Percentiles rank a stretch among this genome's conserved stretches.
phyloP scores from a whole-genome alignment of 1,284 basidiomycete species.

The Mycena citricolor region DNA sequence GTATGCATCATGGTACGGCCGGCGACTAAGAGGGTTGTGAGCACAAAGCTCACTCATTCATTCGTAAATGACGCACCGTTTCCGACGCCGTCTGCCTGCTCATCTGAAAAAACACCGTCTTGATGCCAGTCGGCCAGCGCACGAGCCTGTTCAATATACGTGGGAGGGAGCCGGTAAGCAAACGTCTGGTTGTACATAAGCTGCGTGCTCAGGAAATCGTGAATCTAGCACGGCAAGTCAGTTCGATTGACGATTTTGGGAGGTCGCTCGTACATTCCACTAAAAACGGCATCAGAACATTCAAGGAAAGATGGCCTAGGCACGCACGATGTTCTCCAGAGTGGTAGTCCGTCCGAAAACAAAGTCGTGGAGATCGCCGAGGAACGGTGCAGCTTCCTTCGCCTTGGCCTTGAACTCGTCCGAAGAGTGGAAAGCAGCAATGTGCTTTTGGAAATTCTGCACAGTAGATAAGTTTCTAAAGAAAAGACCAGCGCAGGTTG shows the following conservation, averaged over 20 bases:
- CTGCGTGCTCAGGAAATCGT: slow-evolving; percentile 75
- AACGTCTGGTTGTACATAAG: slow-evolving; percentile 79
- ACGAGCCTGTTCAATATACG: slow-evolving; percentile 66
- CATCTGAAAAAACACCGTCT: slow-evolving; percentile 66
- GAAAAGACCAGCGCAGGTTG: background rate
- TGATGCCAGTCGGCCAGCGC: slow-evolving; percentile 78
- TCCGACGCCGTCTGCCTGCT: slow-evolving; percentile 60
- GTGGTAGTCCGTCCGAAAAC: slow-evolving; percentile 67
- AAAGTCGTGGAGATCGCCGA: slow-evolving; percentile 60
- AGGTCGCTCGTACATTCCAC: slow-evolving; percentile 17
- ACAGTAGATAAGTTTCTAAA: slow-evolving; percentile 3
- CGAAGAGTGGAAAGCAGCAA: slow-evolving; percentile 56
- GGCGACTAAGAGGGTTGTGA: slow-evolving; percentile 53
- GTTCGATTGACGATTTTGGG: background rate
- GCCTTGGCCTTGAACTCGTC: slow-evolving; percentile 61
- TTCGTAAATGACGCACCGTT: slow-evolving; percentile 51
- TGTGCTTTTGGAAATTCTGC: slow-evolving; percentile 65
- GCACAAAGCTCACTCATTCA: background rate
- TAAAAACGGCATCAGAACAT: slow-evolving; percentile 7
- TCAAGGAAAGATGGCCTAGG: slow-evolving; percentile 1
- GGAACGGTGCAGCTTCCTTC: slow-evolving; percentile 61
- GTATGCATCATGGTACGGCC: slow-evolving; percentile 75
- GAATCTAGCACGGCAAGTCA: slow-evolving; percentile 47
- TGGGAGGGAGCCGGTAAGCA: slow-evolving; percentile 69
- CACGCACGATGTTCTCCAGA: slow-evolving; percentile 68